Evolutionary conservation across 352 stramenopile genomes (phyloP), one percentile per base, ranked within the genome.

Genomic region (Phytophthora meadii): DNA sequence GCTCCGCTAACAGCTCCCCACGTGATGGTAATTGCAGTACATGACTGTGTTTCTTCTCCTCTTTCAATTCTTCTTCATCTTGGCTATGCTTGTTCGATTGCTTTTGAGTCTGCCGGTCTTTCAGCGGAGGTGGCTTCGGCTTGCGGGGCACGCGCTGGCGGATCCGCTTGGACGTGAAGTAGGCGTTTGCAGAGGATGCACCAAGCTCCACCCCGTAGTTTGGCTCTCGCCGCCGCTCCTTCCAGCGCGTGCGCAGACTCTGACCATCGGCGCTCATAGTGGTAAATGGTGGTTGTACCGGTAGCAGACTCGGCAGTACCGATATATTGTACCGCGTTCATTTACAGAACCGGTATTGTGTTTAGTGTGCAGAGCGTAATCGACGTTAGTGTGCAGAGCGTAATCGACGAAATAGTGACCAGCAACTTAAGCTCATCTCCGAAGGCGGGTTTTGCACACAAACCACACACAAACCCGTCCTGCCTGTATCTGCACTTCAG

Each of bases 81-180:
- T 53, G 11, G n/a, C 58, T 34, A 24, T 28, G 28, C 19, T 64
- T 32, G 36, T 22, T 61, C 30, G 28, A 8, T 32, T 53, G 37
- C n/a, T 54, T 66, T 34, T 51, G 40, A 10, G 47, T 27, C 25
- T 10, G 40, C 67, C 58, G 54, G 19, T 65, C 60, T n/a, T 62
- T 57, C 25, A 63, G 28, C 44, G 64, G 58, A n/a, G 44, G 58
- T 40, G 54, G 57, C 25, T 72, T 77, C 6, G 54, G 25, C 39
- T 68, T 76, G 37, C 64, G 62, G 17, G 49, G 25, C 14, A 56
- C 65, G 14, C 62, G 54, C 34, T 70, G 42, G 7, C 54, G 42
- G 15, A 81, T 58, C 12, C 65, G 68, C 47, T 70, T 76, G 14
- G 75, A 72, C 10, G 63, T 77, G 46, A 84, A 79, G 50, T 74